Conservation (phyloP, 257 asterid genomes). For the Eucommia ulmoides region DNA sequence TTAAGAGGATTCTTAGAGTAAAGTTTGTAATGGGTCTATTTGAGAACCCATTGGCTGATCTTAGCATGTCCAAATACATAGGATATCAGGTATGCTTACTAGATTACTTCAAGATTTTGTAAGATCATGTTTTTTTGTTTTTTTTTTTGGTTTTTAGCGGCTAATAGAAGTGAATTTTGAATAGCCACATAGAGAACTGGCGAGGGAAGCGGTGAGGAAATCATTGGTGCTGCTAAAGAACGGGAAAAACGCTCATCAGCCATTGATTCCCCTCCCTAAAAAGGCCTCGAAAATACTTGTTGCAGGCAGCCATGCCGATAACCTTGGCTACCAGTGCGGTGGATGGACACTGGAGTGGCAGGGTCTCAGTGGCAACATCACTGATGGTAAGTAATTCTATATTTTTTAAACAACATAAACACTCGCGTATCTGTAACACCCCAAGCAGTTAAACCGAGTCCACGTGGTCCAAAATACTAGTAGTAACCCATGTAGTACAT, state of each 20-base stretch:
- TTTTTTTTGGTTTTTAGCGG: too few species aligned
- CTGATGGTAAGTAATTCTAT: not conserved
- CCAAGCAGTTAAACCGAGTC: too few species aligned
- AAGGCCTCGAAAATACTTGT: not conserved
- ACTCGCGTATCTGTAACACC: too few species aligned
- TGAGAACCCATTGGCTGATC: conserved; percentile 56
- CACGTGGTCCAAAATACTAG: too few species aligned
- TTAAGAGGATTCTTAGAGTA: conserved; percentile 47
- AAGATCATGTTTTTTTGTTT: not conserved
- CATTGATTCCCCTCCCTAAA: not conserved
- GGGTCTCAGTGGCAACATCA: conserved; percentile 1
- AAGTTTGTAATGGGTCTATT: conserved; percentile 62
- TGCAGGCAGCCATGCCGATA: not conserved
- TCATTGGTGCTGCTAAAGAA: not conserved
- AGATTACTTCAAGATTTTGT: not conserved
- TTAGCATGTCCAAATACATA: conserved; percentile 48
- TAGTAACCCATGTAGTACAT: too few species aligned
- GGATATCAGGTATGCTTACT: conserved; percentile 33
- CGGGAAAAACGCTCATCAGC: not conserved
- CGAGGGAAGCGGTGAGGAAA: conserved; percentile 2
- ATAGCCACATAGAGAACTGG: conserved; percentile 3
- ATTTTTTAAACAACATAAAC: too few species aligned
- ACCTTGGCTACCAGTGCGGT: not conserved
- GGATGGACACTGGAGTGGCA: conserved; percentile 3
- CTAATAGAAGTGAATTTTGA: too few species aligned